Evolutionary conservation across 805 yeast species (phyloP).

Genomic region (Debaryomyces castellii): DNA sequence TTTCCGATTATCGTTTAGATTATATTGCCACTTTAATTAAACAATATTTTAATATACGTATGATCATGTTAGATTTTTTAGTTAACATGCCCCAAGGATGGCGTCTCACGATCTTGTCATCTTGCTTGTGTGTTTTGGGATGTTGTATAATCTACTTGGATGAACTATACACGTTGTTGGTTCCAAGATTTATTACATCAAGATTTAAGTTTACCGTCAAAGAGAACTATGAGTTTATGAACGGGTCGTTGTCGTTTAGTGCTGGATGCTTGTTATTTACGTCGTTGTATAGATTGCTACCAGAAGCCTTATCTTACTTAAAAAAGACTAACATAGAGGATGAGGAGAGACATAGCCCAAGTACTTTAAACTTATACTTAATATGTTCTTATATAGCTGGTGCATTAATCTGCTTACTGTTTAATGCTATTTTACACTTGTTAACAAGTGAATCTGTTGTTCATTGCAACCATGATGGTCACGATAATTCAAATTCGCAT

Average conservation of each 20-base stretch:
- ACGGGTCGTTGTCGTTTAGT: constrained; percentile 72
- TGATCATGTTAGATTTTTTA: constrained; percentile 3
- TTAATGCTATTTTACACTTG: constrained; percentile 69
- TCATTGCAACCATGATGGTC: constrained; percentile 72
- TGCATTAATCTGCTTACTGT: constrained; percentile 51
- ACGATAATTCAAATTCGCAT: constrained; percentile 7
- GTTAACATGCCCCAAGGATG: constrained; percentile 50
- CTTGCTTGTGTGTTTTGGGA: constrained; percentile 71
- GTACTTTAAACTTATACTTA: constrained; percentile 33
- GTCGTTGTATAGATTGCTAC: constrained; percentile 73
- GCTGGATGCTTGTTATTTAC: constrained; percentile 84
- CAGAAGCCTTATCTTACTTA: constrained; percentile 57
- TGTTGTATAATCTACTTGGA: constrained; percentile 65
- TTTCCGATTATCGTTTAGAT: too few species aligned
- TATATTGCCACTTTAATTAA: too few species aligned
- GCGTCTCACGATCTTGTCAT: constrained; percentile 62
- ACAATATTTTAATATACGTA: neutral
- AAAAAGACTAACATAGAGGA: constrained; percentile 14
- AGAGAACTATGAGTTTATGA: constrained; percentile 62
- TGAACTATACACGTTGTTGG: constrained; percentile 41
- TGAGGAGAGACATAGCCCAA: constrained; percentile 4
- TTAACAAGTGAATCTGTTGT: constrained; percentile 79
- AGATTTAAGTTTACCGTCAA: constrained; percentile 51
- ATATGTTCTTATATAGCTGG: constrained; percentile 58
- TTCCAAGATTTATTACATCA: constrained; percentile 42